phyloP scores from a whole-genome alignment of 2,329 filamentous ascomycete genomes.

The Calonectria naviculata region DNA sequence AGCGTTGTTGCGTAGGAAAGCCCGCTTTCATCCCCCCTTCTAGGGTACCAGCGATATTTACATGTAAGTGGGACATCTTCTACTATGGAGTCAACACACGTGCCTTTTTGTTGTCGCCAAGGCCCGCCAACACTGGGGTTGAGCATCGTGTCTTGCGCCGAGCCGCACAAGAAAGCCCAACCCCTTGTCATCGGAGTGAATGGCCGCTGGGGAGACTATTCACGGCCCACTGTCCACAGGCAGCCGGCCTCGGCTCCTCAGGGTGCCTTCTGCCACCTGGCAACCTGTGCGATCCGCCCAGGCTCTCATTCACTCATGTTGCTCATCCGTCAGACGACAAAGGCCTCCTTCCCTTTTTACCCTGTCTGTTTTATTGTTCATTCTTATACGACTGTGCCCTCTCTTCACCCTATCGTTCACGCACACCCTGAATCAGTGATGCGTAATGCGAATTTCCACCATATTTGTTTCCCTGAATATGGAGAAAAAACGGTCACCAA shows the following conservation, averaged over 20 bases:
- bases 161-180: neutral
- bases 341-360: neutral
- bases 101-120: neutral
- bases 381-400: neutral
- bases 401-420: neutral
- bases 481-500: neutral
- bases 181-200: neutral
- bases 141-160: neutral
- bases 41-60: neutral
- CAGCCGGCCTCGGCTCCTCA: neutral
- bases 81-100: neutral
- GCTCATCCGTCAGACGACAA: neutral
- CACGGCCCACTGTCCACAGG: neutral
- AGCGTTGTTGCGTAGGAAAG: neutral
- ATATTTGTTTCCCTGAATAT: neutral
- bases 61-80: neutral
- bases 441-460: neutral
- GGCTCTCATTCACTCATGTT: neutral
- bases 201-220: too few relatives aligned
- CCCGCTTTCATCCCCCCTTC: neutral
- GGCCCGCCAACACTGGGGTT: neutral
- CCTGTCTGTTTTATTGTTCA: constrained; percentile 1
- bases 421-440: neutral
- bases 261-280: neutral
- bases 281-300: neutral